Evolutionary conservation across 2,329 filamentous ascomycete species (phyloP).

Genomic region (Alternaria triticina): DNA sequence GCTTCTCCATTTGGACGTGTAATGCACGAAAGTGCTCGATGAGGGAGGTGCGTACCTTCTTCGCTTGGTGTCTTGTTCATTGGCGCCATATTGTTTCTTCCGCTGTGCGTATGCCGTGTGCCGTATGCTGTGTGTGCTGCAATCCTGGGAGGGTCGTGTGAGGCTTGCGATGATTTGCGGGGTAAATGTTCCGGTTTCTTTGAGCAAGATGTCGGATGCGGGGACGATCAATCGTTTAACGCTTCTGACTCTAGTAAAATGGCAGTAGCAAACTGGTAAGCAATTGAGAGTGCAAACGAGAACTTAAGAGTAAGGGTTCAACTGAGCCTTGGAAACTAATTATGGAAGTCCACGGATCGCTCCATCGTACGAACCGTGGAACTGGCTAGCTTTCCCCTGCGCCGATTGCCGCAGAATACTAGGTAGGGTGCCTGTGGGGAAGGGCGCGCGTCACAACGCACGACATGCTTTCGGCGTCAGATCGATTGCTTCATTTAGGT

Average conservation of each 20-base stretch:
- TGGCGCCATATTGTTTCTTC: conserved; percentile 3
- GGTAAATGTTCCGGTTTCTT: not conserved
- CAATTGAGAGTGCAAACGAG: not conserved
- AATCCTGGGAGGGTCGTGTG: not conserved
- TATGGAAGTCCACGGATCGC: not conserved
- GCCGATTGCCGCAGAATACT: conserved; percentile 1
- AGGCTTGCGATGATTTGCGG: conserved; percentile 1
- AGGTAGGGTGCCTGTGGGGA: conserved; percentile 8
- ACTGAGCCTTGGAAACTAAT: not conserved
- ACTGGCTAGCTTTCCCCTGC: not conserved
- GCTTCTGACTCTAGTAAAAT: not conserved
- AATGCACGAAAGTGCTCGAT: not conserved
- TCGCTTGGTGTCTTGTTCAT: conserved; percentile 20
- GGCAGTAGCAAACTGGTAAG: not conserved
- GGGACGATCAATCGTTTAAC: not conserved
- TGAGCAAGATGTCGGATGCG: not conserved
- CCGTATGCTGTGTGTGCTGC: not conserved
- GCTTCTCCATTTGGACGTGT: not conserved
- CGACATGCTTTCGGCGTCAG: conserved; percentile 4
- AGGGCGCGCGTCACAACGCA: conserved; percentile 11
- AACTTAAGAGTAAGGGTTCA: not conserved
- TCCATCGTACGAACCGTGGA: not conserved
- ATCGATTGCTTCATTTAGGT: conserved; percentile 1
- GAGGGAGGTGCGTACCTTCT: conserved; percentile 2
- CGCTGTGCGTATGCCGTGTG: not conserved